Evolutionary conservation across 2,329 filamentous ascomycete genomes (phyloP).

Genomic region (Sporothrix curviconia): DNA sequence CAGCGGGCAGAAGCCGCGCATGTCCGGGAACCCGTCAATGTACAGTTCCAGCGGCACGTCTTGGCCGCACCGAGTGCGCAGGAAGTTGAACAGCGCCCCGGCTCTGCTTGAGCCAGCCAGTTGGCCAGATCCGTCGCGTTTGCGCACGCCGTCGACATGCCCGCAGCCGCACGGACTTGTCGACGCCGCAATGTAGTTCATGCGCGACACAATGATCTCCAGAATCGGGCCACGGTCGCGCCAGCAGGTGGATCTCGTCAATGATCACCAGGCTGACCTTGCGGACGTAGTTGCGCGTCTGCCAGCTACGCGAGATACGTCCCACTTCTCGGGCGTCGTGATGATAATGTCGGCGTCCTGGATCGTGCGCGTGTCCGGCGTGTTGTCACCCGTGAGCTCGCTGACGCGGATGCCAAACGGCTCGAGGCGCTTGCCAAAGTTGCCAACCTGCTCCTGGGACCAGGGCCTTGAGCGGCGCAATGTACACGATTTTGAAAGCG

Average conservation of each 20-base stretch:
- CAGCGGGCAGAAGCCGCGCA: too few relatives aligned
- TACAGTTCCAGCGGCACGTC: slow-evolving; percentile 82
- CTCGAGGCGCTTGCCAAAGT: slow-evolving; percentile 86
- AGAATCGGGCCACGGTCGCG: slow-evolving; percentile 95
- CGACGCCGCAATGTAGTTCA: slow-evolving; percentile 80
- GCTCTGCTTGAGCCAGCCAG: too few relatives aligned
- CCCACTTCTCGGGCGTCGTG: slow-evolving; percentile 97
- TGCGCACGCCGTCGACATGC: slow-evolving; percentile 92
- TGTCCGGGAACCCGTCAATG: slow-evolving; percentile 90
- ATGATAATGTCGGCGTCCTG: slow-evolving; percentile 97
- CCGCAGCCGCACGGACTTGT: slow-evolving; percentile 88
- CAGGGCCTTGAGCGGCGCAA: slow-evolving; percentile 88
- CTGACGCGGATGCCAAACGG: slow-evolving; percentile 86
- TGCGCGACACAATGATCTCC: slow-evolving; percentile 93
- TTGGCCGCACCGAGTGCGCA: too few relatives aligned
- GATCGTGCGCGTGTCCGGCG: slow-evolving; percentile 97
- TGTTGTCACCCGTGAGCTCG: slow-evolving; percentile 95
- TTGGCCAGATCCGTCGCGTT: too few relatives aligned
- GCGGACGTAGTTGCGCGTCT: slow-evolving; percentile 92
- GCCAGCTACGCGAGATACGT: slow-evolving; percentile 98
- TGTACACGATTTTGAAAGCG: slow-evolving; percentile 97
- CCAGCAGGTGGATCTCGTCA: slow-evolving; percentile 94
- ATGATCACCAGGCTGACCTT: slow-evolving; percentile 95
- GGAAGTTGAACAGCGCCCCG: slow-evolving; percentile 90
- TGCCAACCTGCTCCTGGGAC: slow-evolving; percentile 98